phyloP scores from a whole-genome alignment of 208 protist species.

The Crithidia bombi region DNA sequence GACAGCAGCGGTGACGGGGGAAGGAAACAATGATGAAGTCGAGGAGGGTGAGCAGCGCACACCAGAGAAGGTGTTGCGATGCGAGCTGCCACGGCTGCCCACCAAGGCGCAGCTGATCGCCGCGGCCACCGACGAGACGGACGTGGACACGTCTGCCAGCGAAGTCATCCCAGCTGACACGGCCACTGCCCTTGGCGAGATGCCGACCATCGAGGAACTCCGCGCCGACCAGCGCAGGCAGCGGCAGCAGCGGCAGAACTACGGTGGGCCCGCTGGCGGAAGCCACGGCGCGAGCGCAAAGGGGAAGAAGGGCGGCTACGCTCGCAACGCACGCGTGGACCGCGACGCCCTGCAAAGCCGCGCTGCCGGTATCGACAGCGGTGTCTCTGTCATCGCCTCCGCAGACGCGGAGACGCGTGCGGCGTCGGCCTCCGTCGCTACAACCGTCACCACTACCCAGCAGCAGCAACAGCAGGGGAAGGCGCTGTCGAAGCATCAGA shows the following conservation, averaged over 20 bases:
- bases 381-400: constrained; percentile 1
- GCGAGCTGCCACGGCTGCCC: constrained; percentile 23
- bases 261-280: background rate
- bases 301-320: constrained; percentile 5
- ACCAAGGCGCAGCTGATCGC: background rate
- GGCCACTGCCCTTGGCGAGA: constrained; percentile 16
- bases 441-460: background rate
- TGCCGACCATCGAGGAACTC: constrained; percentile 38
- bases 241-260: constrained; percentile 11
- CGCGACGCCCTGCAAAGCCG: constrained; percentile 5
- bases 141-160: background rate
- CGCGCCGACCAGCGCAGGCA: constrained; percentile 30
- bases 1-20: background rate
- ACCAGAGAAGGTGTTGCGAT: constrained; percentile 12
- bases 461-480: constrained; percentile 15
- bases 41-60: background rate
- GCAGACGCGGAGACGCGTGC: background rate
- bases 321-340: constrained; percentile 28
- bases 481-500: constrained; percentile 60
- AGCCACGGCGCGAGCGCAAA: background rate
- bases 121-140: background rate
- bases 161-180: constrained; percentile 27
- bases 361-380: background rate
- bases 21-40: background rate
- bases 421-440: background rate